Evolutionary conservation across 129 eudicot species (phyloP).

Genomic region (Oenanthe sinensis): DNA sequence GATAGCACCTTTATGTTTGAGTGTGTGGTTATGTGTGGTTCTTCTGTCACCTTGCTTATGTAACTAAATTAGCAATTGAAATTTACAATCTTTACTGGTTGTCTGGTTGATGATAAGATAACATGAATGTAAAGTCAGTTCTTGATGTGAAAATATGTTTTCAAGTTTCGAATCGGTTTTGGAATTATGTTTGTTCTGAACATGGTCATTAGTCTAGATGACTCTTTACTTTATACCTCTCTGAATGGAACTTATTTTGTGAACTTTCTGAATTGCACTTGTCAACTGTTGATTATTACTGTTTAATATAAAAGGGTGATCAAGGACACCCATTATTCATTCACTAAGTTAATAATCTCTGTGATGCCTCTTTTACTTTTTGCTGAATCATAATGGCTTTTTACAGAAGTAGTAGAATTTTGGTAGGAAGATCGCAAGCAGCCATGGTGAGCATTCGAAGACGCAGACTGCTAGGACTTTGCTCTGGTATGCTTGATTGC

Average conservation of each 20-base stretch:
- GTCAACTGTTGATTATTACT: neutral
- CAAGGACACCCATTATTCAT: neutral
- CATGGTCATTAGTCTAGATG: neutral
- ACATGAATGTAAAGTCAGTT: neutral
- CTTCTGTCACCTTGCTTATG: slow-evolving; percentile 16
- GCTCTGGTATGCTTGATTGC: slow-evolving; percentile 43
- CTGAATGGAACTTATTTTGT: neutral
- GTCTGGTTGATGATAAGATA: neutral
- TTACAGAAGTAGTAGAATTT: neutral
- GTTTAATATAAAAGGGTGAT: neutral
- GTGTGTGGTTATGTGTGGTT: slow-evolving; percentile 15
- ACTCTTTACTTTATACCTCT: neutral
- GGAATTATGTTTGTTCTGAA: neutral
- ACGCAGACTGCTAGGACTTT: slow-evolving; percentile 75
- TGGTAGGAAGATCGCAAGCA: slow-evolving; percentile 21
- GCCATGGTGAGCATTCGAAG: slow-evolving; percentile 98
- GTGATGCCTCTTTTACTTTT: neutral
- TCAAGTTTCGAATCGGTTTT: neutral
- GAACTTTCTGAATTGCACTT: neutral
- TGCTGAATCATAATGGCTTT: neutral
- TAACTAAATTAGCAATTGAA: neutral
- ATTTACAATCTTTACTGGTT: neutral
- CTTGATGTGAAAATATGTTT: neutral
- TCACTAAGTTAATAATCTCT: neutral
- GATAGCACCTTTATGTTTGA: slow-evolving; percentile 9